These are phyloP conservation scores for Lepraria neglecta DNA, from an alignment of 495 filamentous ascomycete genomes.

Conservation along the genomic window DNA sequence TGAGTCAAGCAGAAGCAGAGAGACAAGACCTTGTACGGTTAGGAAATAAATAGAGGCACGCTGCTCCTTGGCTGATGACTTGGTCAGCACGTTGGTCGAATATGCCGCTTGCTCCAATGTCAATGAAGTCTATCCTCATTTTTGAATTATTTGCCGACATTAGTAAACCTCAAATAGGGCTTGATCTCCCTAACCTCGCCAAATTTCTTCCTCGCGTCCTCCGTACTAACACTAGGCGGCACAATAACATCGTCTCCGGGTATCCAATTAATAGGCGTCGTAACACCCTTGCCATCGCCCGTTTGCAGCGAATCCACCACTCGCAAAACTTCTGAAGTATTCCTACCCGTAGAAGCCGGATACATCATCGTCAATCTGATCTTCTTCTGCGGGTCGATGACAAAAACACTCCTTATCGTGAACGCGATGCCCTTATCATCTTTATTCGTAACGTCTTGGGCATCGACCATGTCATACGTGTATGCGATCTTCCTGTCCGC, in stretches of 20 bases:
- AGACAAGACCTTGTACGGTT: no score
- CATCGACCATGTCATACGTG: constrained; percentile 62
- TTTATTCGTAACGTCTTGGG: constrained; percentile 50
- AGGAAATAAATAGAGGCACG: no score
- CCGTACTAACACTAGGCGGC: constrained; percentile 54
- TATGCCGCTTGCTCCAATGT: no score
- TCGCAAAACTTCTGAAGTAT: constrained; percentile 58
- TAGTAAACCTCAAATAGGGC: constrained; percentile 41
- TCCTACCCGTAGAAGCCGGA: constrained; percentile 58
- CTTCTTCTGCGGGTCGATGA: constrained; percentile 66
- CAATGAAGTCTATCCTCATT: no score
- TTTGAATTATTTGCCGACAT: constrained; percentile 25
- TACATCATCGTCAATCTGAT: constrained; percentile 63
- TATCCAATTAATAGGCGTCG: constrained; percentile 59
- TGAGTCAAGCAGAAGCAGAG: no score
- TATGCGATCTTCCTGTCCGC: constrained; percentile 58
- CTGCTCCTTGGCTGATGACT: no score
- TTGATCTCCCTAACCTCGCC: constrained; percentile 58
- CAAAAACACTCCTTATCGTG: constrained; percentile 63
- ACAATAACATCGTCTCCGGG: constrained; percentile 63
- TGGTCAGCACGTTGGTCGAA: no score
- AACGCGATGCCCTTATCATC: constrained; percentile 54
- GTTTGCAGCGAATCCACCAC: constrained; percentile 62
- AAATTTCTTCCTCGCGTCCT: constrained; percentile 62
- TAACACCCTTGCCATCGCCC: constrained; percentile 56